Percentiles rank a stretch among this genome's conserved stretches.
Conservation (phyloP, 176 grass and related monocot species). For the Eremochloa ophiuroides region DNA sequence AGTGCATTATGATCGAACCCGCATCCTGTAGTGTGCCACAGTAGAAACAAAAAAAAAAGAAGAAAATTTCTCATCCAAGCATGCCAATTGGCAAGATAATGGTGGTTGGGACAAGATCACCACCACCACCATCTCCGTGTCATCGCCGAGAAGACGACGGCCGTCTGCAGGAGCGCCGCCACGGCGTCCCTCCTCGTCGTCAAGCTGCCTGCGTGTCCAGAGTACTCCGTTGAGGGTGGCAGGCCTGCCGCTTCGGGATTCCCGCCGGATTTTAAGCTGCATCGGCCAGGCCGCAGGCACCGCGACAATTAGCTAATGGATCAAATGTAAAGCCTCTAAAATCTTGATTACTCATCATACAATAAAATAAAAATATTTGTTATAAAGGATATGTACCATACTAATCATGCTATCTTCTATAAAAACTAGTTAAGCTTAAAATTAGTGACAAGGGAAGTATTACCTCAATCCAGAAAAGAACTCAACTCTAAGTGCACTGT, state of each 20-base stretch:
- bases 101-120: neutral
- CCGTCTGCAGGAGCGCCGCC: neutral
- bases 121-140: neutral
- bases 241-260: conserved; percentile 31
- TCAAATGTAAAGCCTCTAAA: neutral
- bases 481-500: too few species aligned
- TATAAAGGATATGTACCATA: too few species aligned
- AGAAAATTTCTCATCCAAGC: neutral
- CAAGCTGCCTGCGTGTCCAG: neutral
- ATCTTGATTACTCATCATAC: too few species aligned
- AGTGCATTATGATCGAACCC: too few species aligned
- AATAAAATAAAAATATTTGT: too few species aligned
- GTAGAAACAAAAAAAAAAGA: neutral
- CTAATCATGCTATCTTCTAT: too few species aligned
- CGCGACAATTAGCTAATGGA: neutral
- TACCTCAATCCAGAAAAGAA: too few species aligned
- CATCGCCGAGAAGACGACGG: neutral
- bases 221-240: conserved; percentile 28
- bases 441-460: too few species aligned
- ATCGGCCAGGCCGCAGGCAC: neutral
- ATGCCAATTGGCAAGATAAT: neutral
- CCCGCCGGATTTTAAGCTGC: conserved; percentile 34
- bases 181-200: neutral
- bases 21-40: too few species aligned
- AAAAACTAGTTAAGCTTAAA: too few species aligned